phyloP scores from a whole-genome alignment of 2,329 filamentous ascomycete species.

The Curvularia eragrostidis region DNA sequence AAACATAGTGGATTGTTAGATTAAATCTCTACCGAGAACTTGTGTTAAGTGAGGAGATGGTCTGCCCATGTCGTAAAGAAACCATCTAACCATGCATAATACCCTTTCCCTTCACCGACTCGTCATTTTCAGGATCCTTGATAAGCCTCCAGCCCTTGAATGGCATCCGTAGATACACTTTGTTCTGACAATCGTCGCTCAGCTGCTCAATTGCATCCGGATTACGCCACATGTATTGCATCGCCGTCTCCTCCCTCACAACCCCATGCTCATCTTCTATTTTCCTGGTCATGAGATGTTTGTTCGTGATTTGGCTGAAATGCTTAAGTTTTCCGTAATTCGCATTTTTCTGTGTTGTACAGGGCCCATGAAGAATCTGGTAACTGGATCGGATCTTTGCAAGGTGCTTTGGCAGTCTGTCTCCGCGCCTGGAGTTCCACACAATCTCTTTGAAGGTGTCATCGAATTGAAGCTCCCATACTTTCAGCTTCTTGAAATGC shows the following conservation, averaged over 20 bases:
- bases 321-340: too few species aligned
- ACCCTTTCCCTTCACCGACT: not conserved
- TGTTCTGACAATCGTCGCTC: not conserved
- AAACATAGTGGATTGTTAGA: not conserved
- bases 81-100: not conserved
- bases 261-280: not conserved
- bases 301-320: too few species aligned
- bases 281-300: not conserved
- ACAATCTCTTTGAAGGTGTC: not conserved
- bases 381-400: not conserved
- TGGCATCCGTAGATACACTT: not conserved
- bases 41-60: not conserved
- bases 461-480: constrained; percentile 2
- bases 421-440: not conserved
- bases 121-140: not conserved
- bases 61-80: not conserved
- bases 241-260: not conserved
- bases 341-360: not conserved
- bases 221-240: not conserved
- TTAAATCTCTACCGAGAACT: not conserved
- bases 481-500: not conserved
- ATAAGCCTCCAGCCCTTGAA: not conserved
- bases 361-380: not conserved
- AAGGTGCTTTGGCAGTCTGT: not conserved
- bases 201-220: not conserved